Evolutionary conservation across 768 basidiomycete species (phyloP), one percentile per base, ranked within the genome.

Genomic region (Ramaria sp.): DNA sequence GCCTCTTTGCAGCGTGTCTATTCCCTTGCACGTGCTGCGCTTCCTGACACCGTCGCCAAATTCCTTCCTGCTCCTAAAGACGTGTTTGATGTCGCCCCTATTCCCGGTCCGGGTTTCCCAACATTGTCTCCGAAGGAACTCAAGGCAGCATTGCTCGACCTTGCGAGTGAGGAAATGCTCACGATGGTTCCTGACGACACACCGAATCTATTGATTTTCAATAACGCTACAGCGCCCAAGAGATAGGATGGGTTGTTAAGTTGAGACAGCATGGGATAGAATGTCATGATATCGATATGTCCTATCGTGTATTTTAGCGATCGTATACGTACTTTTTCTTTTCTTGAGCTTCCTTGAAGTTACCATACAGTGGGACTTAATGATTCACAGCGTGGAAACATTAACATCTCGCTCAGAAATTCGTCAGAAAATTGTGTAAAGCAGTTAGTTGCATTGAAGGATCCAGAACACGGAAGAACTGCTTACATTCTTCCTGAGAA

Each of bases 191-290:
- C 81, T 2, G 54, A 61, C 0, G 69, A 77, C 49, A 85, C 88
- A 3, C 71, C 78, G 42, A 91, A 93, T 73, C 60, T 81, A 67
- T 74, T 93, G 65, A 78, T 88, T 61, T 92, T 80, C 74, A 91
- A 91, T 75, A 91, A 91, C 62, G 83, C 79, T 6, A 88, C 86
- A n/a, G 30, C 27, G 4, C 42, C 43, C 5, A 43, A 20, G 45
- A 30, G 45, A 7, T 43, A 54, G 20, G 15, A 27, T 49, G 48
- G n/a, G 17, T 27, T 27, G 24, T 11, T 2, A 17, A 39, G 51
- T 19, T 38, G 13, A n/a, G 51, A 24, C 30, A 51, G 10, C 19
- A 27, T 30, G 51, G 34, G 33, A 39, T 52, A 39, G 51, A 39
- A 12, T 49, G 5, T 49, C 22, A 49, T 49, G 48, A 49, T 34